Conservation (phyloP, 148 eudicot genomes). For the Gaultheria prostrata region DNA sequence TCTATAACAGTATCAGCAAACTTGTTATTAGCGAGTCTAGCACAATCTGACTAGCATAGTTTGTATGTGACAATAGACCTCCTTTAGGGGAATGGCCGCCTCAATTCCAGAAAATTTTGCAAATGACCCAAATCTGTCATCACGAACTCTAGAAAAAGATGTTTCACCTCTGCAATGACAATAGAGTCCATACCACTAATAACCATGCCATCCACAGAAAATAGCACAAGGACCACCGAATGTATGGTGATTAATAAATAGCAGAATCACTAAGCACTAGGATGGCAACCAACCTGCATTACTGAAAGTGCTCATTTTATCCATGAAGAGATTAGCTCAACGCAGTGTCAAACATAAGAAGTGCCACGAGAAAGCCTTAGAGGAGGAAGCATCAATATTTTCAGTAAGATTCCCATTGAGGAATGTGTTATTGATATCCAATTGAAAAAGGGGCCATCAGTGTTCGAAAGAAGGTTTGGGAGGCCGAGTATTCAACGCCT, state of each 20-base stretch:
- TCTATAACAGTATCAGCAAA: background rate
- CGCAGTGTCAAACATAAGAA: background rate
- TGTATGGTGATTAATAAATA: background rate
- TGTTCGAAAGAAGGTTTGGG: too few species aligned
- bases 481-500: too few species aligned
- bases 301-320: background rate
- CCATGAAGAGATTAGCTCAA: background rate
- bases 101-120: background rate
- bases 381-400: background rate
- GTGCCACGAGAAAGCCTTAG: background rate
- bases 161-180: background rate
- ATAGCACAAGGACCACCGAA: background rate
- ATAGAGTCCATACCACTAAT: background rate
- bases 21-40: background rate
- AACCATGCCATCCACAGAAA: background rate
- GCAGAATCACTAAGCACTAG: background rate
- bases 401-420: background rate
- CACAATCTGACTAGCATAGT: background rate
- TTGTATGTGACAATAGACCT: background rate
- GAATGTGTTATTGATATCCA: background rate
- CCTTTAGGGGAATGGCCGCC: background rate
- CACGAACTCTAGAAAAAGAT: background rate
- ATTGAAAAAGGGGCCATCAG: background rate
- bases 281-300: background rate
- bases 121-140: background rate